These are phyloP conservation scores for Cordyceps tenuipes DNA, from an alignment of 2,329 filamentous ascomycete species.

Conservation along the genomic window DNA sequence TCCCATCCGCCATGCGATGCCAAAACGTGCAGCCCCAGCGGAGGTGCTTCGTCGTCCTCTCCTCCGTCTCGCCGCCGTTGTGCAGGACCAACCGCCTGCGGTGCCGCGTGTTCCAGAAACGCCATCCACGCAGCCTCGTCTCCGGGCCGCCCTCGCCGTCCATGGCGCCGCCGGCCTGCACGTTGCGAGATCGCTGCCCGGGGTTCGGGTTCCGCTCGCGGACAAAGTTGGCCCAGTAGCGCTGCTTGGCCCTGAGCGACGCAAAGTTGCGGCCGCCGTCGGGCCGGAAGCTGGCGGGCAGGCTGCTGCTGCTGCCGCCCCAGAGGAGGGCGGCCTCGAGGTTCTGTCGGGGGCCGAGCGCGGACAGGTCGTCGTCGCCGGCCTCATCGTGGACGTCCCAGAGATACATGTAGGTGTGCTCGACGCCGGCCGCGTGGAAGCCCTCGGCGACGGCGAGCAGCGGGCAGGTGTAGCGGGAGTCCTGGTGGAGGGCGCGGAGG, in stretches of 20 bases:
- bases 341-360: slow-evolving; percentile 59
- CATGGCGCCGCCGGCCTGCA: neutral
- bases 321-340: slow-evolving; percentile 60
- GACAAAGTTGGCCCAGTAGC: slow-evolving; percentile 70
- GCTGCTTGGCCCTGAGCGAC: slow-evolving; percentile 54
- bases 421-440: slow-evolving; percentile 24
- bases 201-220: slow-evolving; percentile 57
- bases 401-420: slow-evolving; percentile 56
- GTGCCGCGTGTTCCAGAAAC: neutral
- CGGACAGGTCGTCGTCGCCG: slow-evolving; percentile 39
- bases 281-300: slow-evolving; percentile 46
- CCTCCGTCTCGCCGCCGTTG: neutral
- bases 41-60: neutral
- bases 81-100: neutral
- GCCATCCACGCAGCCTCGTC: neutral
- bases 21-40: neutral
- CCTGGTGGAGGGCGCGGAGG: slow-evolving; percentile 26
- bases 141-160: neutral
- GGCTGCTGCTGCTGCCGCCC: slow-evolving; percentile 38
- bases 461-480: slow-evolving; percentile 29
- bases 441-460: slow-evolving; percentile 23
- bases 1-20: neutral
- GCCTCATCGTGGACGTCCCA: slow-evolving; percentile 57
- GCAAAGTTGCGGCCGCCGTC: slow-evolving; percentile 41
- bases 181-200: neutral